These are phyloP conservation scores for Ophiocordyceps sinensis DNA, from an alignment of 2,329 filamentous ascomycete species.

Conservation along the genomic window DNA sequence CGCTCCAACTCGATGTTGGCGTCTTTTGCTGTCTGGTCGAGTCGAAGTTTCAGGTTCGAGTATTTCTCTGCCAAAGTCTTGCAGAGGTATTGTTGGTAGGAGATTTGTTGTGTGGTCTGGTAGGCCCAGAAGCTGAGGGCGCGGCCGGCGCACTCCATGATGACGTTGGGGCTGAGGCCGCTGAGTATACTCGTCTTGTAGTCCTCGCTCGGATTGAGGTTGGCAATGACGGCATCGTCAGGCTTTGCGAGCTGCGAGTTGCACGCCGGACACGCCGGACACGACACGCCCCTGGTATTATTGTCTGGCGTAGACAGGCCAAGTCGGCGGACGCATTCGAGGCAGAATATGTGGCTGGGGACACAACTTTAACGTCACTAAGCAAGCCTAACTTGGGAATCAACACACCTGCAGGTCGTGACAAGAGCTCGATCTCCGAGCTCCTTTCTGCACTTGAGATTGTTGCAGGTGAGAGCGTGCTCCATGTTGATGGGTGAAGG, in stretches of 20 bases:
- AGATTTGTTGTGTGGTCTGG: slow-evolving; percentile 70
- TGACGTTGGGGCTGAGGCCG: slow-evolving; percentile 63
- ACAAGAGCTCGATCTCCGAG: slow-evolving; percentile 63
- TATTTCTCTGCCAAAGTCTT: slow-evolving; percentile 64
- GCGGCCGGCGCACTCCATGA: slow-evolving; percentile 76
- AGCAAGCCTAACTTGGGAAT: neutral
- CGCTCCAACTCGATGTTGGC: slow-evolving; percentile 58
- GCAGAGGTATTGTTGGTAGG: slow-evolving; percentile 61
- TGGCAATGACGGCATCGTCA: slow-evolving; percentile 59
- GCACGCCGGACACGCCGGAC: slow-evolving; percentile 72
- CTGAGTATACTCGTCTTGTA: slow-evolving; percentile 81
- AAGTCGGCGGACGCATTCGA: slow-evolving; percentile 52
- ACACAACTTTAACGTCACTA: neutral
- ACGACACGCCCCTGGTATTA: slow-evolving; percentile 29
- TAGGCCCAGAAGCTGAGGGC: slow-evolving; percentile 78
- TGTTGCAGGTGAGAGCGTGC: slow-evolving; percentile 62
- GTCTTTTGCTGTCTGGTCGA: slow-evolving; percentile 61
- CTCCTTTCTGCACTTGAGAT: slow-evolving; percentile 56
- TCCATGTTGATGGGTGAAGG: slow-evolving; percentile 47
- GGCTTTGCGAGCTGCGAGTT: slow-evolving; percentile 49
- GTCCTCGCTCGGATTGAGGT: slow-evolving; percentile 68
- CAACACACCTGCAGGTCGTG: slow-evolving; percentile 60
- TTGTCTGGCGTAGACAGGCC: slow-evolving; percentile 36
- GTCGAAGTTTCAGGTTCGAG: slow-evolving; percentile 43
- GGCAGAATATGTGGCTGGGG: slow-evolving; percentile 70